Percentiles rank a stretch among this genome's conserved stretches.
Conservation (phyloP, 495 filamentous ascomycete species). For the Saxophila tyrrhenica region DNA sequence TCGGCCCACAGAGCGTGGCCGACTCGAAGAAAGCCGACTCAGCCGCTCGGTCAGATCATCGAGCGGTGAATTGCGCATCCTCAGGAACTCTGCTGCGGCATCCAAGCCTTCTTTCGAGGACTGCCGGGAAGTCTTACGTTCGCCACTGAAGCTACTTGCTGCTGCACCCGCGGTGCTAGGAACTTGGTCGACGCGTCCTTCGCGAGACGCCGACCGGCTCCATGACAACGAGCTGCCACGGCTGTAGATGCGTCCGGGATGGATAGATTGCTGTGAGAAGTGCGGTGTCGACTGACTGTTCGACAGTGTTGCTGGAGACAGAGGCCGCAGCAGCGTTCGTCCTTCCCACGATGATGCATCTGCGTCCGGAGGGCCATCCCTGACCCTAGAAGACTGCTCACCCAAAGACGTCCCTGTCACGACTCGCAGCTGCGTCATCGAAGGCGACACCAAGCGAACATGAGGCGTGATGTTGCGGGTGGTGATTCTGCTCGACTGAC, state of each 20-base stretch:
- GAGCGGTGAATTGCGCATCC: conserved; percentile 16
- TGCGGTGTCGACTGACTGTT: conserved; percentile 4
- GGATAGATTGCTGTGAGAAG: background rate
- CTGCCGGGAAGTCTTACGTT: background rate
- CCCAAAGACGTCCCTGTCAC: background rate
- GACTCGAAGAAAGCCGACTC: conserved; percentile 7
- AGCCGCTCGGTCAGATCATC: conserved; percentile 18
- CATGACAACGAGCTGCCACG: conserved; percentile 9
- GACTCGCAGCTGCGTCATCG: background rate
- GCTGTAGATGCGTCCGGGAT: background rate
- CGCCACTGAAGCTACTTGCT: conserved; percentile 8
- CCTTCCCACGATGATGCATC: too few species aligned
- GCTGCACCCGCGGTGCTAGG: conserved; percentile 13
- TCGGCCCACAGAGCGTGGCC: conserved; percentile 11
- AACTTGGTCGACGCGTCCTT: background rate
- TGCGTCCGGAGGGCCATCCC: too few species aligned
- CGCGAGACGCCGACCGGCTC: background rate
- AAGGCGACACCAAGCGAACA: background rate
- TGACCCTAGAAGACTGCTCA: too few species aligned
- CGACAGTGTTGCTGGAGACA: background rate
- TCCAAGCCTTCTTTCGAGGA: conserved; percentile 6
- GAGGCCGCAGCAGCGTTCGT: background rate
- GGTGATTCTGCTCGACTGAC: background rate
- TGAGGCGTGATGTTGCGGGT: background rate
- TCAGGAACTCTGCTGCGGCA: conserved; percentile 14